Evolutionary conservation across 2,329 filamentous ascomycete species (phyloP).

Genomic region (Fonsecaea erecta): DNA sequence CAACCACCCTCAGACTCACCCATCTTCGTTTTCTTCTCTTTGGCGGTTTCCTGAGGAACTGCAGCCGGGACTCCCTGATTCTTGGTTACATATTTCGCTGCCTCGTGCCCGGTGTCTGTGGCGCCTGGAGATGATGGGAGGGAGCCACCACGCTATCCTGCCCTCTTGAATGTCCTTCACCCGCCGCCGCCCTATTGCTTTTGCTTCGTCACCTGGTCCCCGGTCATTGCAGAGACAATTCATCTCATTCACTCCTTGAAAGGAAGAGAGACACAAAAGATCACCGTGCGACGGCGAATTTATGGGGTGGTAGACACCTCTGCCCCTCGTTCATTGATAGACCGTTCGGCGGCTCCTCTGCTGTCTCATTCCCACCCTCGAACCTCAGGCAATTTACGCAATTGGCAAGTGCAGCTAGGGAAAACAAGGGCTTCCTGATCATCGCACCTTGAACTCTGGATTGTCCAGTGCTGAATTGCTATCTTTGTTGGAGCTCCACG

Average conservation of each 20-base stretch:
- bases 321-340: slow-evolving; percentile 25
- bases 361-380: slow-evolving; percentile 7
- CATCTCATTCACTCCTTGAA: slow-evolving; percentile 10
- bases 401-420: neutral
- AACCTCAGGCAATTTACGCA: neutral
- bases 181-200: slow-evolving; percentile 27
- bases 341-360: neutral
- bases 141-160: slow-evolving; percentile 21
- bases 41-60: slow-evolving; percentile 15
- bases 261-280: neutral
- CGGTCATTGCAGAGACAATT: slow-evolving; percentile 11
- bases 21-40: neutral
- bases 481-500: slow-evolving; percentile 13
- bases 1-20: neutral
- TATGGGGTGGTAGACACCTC: slow-evolving; percentile 9
- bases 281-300: neutral
- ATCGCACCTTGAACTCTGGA: neutral
- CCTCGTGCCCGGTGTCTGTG: slow-evolving; percentile 19
- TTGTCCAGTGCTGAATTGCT: neutral
- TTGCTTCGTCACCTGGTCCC: slow-evolving; percentile 14
- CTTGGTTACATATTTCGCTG: slow-evolving; percentile 15
- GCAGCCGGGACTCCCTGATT: neutral
- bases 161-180: slow-evolving; percentile 23
- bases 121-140: slow-evolving; percentile 27
- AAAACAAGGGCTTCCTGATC: neutral